These are phyloP conservation scores for Hibiscus tridactylites DNA, from an alignment of 345 rosid genomes.

Conservation along the genomic window DNA sequence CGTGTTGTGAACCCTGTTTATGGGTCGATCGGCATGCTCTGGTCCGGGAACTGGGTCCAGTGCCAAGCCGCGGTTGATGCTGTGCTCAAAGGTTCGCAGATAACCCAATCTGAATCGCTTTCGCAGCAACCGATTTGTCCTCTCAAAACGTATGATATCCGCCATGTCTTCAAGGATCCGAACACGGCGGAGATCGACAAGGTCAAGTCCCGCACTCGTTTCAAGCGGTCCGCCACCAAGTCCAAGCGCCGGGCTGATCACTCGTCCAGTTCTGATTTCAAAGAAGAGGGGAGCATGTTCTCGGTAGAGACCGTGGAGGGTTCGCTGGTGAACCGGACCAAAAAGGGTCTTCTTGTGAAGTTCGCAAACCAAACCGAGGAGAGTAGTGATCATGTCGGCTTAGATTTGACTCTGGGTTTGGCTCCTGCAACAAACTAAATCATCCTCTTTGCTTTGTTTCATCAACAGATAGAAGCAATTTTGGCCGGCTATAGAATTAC, in stretches of 20 bases:
- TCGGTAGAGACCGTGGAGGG: conserved; percentile 40
- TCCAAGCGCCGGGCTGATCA: conserved; percentile 16
- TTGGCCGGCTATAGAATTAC: neutral
- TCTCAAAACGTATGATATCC: conserved; percentile 35
- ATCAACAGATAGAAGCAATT: neutral
- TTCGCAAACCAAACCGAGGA: conserved; percentile 2
- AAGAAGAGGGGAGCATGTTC: conserved; percentile 37
- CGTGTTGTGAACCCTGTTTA: conserved; percentile 50
- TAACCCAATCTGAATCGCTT: conserved; percentile 8
- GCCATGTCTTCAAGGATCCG: conserved; percentile 32
- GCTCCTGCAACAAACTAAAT: neutral
- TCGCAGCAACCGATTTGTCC: conserved; percentile 18
- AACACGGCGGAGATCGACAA: conserved; percentile 6
- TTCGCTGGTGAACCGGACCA: neutral
- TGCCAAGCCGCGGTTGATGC: conserved; percentile 54
- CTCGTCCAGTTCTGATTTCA: conserved; percentile 48
- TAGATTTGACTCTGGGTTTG: conserved; percentile 2
- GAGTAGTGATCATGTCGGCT: neutral
- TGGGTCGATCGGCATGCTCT: conserved; percentile 52
- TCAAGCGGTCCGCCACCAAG: conserved; percentile 25
- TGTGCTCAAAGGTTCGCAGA: conserved; percentile 31
- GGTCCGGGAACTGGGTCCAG: conserved; percentile 57
- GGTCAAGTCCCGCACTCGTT: conserved; percentile 19
- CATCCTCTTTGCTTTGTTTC: neutral
- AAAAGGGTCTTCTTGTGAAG: neutral